These are phyloP conservation scores for Pythium graminicola DNA, from an alignment of 352 stramenopile species.

Conservation along the genomic window DNA sequence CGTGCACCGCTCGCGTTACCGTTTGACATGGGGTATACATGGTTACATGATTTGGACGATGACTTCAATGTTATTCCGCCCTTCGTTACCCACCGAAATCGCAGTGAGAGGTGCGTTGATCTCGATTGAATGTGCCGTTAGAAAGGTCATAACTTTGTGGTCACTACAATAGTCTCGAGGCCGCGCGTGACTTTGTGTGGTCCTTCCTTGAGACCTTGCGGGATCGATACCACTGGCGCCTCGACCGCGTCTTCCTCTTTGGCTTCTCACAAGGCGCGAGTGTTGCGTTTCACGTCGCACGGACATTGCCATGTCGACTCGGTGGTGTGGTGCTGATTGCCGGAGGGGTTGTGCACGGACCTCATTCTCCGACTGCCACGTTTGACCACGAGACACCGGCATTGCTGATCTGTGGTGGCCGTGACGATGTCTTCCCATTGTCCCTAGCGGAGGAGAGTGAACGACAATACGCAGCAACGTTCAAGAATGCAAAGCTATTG, in stretches of 20 bases:
- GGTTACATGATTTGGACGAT: slow-evolving; percentile 49
- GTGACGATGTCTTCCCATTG: slow-evolving; percentile 36
- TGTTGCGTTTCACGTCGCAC: slow-evolving; percentile 49
- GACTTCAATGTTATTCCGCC: slow-evolving; percentile 42
- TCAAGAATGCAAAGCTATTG: slow-evolving; percentile 13
- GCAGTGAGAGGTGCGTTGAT: slow-evolving; percentile 37
- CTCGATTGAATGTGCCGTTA: too few species aligned
- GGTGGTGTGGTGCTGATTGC: slow-evolving; percentile 48
- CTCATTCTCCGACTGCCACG: slow-evolving; percentile 15
- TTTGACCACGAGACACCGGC: slow-evolving; percentile 34
- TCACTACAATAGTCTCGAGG: slow-evolving; percentile 27
- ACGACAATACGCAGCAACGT: slow-evolving; percentile 24
- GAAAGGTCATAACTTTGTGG: not conserved
- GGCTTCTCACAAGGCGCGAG: slow-evolving; percentile 61
- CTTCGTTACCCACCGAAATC: slow-evolving; percentile 24
- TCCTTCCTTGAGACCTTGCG: slow-evolving; percentile 43
- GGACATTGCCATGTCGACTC: slow-evolving; percentile 33
- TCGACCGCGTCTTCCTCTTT: slow-evolving; percentile 53
- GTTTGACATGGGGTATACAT: slow-evolving; percentile 48
- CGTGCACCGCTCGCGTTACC: slow-evolving; percentile 48
- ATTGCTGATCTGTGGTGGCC: slow-evolving; percentile 33
- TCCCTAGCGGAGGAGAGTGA: slow-evolving; percentile 25
- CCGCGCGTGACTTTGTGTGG: slow-evolving; percentile 32
- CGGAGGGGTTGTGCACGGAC: slow-evolving; percentile 33
- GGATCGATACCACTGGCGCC: slow-evolving; percentile 39